A percentile compares a stretch with the other conserved stretches of the same genome.
These are phyloP conservation scores for Penicillium coffeae DNA, from an alignment of 495 filamentous ascomycete species.

Conservation along the genomic window DNA sequence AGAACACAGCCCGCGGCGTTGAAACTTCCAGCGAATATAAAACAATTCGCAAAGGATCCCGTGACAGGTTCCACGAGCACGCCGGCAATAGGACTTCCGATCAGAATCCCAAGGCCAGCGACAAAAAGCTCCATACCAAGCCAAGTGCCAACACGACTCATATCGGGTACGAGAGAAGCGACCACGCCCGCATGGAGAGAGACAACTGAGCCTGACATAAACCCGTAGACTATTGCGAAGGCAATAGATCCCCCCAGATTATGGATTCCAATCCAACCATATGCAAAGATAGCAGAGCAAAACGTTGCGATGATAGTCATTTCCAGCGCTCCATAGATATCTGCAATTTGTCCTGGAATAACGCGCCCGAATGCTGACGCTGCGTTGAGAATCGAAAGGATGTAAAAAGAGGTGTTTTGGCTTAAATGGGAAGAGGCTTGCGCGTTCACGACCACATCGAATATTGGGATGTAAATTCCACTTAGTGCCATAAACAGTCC, in stretches of 20 bases:
- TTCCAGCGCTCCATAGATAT: conserved; percentile 7
- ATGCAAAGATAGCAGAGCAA: not conserved
- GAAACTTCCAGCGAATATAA: too few relatives aligned
- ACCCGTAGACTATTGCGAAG: conserved; percentile 58
- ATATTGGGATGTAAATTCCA: too few relatives aligned
- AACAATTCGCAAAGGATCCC: too few relatives aligned
- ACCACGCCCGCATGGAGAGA: conserved; percentile 27
- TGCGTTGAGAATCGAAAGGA: conserved; percentile 21
- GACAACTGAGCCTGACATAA: conserved; percentile 59
- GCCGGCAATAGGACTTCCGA: conserved; percentile 36
- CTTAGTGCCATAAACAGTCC: too few relatives aligned
- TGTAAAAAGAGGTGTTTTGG: conserved; percentile 35
- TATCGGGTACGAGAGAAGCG: conserved; percentile 6
- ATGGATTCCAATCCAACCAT: conserved; percentile 9
- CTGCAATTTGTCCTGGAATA: conserved; percentile 7
- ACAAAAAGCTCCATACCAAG: conserved; percentile 30
- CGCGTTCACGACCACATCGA: too few relatives aligned
- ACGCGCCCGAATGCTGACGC: conserved; percentile 16
- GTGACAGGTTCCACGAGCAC: too few relatives aligned
- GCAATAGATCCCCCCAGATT: conserved; percentile 51
- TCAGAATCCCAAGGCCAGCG: conserved; percentile 23
- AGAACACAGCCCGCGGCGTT: too few relatives aligned
- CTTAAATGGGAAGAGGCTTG: too few relatives aligned
- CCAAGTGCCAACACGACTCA: conserved; percentile 26
- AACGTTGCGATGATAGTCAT: not conserved